These are phyloP conservation scores for Trichophyton equinum DNA, from an alignment of 2,329 filamentous ascomycete species.

Conservation along the genomic window DNA sequence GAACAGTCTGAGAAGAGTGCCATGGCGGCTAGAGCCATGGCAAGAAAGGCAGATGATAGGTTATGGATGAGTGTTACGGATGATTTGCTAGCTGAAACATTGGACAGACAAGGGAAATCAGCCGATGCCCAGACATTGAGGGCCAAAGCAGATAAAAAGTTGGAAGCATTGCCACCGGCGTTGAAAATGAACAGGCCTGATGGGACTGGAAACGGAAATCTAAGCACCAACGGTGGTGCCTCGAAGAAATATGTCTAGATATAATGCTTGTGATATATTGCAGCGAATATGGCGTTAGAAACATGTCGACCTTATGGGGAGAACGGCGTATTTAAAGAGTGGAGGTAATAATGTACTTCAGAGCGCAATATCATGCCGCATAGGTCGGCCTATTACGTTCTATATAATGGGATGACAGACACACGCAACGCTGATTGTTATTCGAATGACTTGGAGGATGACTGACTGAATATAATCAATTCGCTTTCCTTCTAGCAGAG, in stretches of 20 bases:
- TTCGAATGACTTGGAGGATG: no score
- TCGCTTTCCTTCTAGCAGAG: not conserved
- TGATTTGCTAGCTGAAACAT: constrained; percentile 62
- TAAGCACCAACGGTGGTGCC: constrained; percentile 6
- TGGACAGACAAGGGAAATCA: constrained; percentile 57
- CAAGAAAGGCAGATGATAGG: constrained; percentile 55
- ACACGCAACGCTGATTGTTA: no score
- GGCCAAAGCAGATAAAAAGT: constrained; percentile 34
- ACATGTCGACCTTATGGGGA: not conserved
- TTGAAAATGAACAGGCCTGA: constrained; percentile 20
- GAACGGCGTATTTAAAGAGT: not conserved
- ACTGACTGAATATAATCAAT: not conserved
- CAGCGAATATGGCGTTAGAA: not conserved
- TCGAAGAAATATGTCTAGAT: constrained; percentile 10
- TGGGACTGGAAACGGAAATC: not conserved
- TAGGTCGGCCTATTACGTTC: not conserved
- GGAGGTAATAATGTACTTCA: not conserved
- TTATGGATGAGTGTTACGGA: constrained; percentile 72
- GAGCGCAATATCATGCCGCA: not conserved
- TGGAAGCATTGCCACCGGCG: constrained; percentile 26
- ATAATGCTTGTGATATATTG: constrained; percentile 1
- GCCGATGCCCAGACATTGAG: constrained; percentile 38
- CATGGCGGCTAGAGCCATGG: constrained; percentile 54
- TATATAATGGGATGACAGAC: no score
- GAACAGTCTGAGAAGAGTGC: constrained; percentile 68